phyloP scores from a whole-genome alignment of 192 early-diverging fungal species.

The Podochytrium sp. region DNA sequence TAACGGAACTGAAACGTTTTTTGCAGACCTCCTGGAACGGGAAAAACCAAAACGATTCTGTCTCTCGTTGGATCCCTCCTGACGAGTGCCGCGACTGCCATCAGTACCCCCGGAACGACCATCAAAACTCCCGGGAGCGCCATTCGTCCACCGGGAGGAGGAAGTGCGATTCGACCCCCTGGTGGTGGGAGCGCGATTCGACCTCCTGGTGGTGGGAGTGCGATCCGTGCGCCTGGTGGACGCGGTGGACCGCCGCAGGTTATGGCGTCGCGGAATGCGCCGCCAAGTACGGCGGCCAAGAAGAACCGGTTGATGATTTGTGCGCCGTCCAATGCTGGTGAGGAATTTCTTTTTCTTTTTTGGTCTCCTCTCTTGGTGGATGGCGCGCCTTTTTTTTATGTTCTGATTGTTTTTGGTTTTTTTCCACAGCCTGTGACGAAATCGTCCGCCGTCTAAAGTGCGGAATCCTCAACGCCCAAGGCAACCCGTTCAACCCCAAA shows the following conservation, averaged over 20 bases:
- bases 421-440: slow-evolving; percentile 76
- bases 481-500: slow-evolving; percentile 63
- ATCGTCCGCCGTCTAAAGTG: slow-evolving; percentile 83
- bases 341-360: background rate
- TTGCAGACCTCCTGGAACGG: slow-evolving; percentile 58
- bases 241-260: background rate
- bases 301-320: slow-evolving; percentile 80
- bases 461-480: slow-evolving; percentile 68
- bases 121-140: slow-evolving; percentile 16
- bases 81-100: slow-evolving; percentile 29
- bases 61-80: slow-evolving; percentile 77
- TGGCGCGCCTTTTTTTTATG: too few relatives aligned
- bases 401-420: background rate
- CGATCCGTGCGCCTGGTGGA: background rate
- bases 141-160: slow-evolving; percentile 33
- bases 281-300: slow-evolving; percentile 9
- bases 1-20: background rate
- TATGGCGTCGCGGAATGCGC: background rate
- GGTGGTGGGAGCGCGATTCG: slow-evolving; percentile 5
- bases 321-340: slow-evolving; percentile 91
- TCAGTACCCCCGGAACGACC: slow-evolving; percentile 23
- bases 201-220: slow-evolving; percentile 1
- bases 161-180: background rate
- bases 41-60: slow-evolving; percentile 92
- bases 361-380: too few relatives aligned